Evolutionary conservation across 108 stramenopile species (phyloP).

Genomic region (Hondaea fermentalgiana): DNA sequence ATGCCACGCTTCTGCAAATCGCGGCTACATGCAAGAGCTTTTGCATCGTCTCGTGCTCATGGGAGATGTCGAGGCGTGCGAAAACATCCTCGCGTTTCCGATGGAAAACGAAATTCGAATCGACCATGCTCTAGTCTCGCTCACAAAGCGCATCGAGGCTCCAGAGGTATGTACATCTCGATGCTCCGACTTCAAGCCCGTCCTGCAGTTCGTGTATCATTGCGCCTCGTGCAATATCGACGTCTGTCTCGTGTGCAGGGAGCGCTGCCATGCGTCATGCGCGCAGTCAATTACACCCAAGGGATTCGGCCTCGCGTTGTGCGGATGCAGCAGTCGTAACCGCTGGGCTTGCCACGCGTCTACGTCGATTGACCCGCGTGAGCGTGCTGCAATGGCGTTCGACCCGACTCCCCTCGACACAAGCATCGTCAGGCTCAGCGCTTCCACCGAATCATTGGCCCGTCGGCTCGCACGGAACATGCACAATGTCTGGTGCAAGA

Average conservation of each 20-base stretch:
- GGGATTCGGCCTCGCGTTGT: neutral
- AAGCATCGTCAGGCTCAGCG: neutral
- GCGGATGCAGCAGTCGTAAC: neutral
- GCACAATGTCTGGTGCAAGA: neutral
- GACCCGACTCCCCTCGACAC: neutral
- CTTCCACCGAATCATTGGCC: neutral
- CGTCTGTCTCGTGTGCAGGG: neutral
- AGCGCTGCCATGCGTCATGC: neutral
- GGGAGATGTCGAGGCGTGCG: constrained; percentile 13
- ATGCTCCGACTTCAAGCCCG: neutral
- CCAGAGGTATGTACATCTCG: neutral
- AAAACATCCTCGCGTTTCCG: neutral
- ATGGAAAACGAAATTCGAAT: neutral
- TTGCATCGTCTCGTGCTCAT: constrained; percentile 4
- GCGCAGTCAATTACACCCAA: neutral
- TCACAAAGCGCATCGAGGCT: neutral
- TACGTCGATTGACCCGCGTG: neutral
- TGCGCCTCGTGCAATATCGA: neutral
- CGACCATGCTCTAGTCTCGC: neutral
- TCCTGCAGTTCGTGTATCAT: neutral
- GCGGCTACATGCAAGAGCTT: neutral
- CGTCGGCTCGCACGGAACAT: neutral
- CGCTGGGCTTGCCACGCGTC: neutral
- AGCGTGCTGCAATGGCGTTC: neutral
- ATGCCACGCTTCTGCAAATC: neutral